Evolutionary conservation across 2,329 filamentous ascomycete genomes (phyloP).

Genomic region (Ophiostoma sp.): DNA sequence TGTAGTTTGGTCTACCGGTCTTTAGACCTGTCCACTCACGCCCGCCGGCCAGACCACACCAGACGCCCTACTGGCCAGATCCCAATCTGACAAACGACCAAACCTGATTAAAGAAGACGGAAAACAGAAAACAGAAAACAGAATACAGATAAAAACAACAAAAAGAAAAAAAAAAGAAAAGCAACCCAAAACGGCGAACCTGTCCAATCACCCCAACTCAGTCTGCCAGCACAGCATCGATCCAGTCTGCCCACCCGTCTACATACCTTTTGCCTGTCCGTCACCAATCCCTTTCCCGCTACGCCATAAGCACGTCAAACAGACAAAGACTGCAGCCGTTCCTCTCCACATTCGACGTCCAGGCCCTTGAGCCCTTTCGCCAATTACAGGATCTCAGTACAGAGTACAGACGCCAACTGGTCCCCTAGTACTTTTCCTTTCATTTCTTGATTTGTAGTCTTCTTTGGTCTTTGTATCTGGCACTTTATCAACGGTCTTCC

Average conservation of each 20-base stretch:
- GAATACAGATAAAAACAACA: not conserved
- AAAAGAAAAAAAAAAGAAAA: not conserved
- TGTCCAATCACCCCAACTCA: constrained; percentile 1
- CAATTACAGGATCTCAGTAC: not conserved
- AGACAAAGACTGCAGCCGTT: not conserved
- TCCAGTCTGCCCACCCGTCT: not conserved
- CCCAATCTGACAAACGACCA: not conserved
- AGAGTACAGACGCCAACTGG: not conserved
- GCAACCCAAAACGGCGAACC: not conserved
- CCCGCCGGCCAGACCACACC: constrained; percentile 6
- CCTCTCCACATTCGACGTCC: constrained; percentile 8
- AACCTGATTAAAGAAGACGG: not conserved
- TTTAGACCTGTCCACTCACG: not conserved
- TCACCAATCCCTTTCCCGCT: not conserved
- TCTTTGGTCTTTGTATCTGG: not conserved
- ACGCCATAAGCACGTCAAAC: not conserved
- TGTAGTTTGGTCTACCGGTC: constrained; percentile 17
- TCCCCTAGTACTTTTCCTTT: not conserved
- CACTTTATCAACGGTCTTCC: not conserved
- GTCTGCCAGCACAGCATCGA: not conserved
- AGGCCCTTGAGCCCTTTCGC: not conserved
- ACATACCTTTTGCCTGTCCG: not conserved
- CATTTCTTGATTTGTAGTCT: not conserved
- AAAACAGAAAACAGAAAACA: not conserved
- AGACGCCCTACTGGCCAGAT: not conserved